Conservation (phyloP, 495 filamentous ascomycete species). For the Aspergillus haitiensis region DNA sequence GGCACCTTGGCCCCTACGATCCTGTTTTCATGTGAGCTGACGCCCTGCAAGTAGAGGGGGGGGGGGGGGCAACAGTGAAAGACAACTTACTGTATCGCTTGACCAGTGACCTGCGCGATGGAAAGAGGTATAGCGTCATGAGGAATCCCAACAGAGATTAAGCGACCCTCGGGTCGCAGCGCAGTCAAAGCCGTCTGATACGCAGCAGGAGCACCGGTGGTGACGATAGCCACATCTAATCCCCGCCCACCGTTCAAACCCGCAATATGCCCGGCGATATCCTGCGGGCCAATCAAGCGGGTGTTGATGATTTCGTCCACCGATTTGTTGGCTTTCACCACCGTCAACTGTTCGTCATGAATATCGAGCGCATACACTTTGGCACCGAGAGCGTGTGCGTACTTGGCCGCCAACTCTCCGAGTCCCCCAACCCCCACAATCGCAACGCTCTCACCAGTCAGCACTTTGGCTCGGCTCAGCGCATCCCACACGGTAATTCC, state of each 20-base stretch:
- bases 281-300: not conserved
- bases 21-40: conserved; percentile 12
- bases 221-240: conserved; percentile 24
- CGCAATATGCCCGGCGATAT: not conserved
- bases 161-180: conserved; percentile 12
- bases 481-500: conserved; percentile 29
- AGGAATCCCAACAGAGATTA: conserved; percentile 23
- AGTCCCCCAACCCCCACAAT: conserved; percentile 23
- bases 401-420: conserved; percentile 18
- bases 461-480: conserved; percentile 10
- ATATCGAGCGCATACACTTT: conserved; percentile 24
- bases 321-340: conserved; percentile 4
- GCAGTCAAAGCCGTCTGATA: conserved; percentile 21
- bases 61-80: no score
- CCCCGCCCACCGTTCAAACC: not conserved
- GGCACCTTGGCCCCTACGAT: conserved; percentile 22
- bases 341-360: conserved; percentile 15
- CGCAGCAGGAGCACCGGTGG: conserved; percentile 17
- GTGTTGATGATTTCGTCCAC: conserved; percentile 20
- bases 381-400: conserved; percentile 20
- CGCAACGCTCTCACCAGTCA: conserved; percentile 18
- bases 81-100: not conserved
- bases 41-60: not conserved
- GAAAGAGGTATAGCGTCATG: conserved; percentile 6
- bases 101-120: not conserved